Evolutionary conservation across 2,329 filamentous ascomycete genomes (phyloP).

Genomic region (Colletotrichum plurivorum): DNA sequence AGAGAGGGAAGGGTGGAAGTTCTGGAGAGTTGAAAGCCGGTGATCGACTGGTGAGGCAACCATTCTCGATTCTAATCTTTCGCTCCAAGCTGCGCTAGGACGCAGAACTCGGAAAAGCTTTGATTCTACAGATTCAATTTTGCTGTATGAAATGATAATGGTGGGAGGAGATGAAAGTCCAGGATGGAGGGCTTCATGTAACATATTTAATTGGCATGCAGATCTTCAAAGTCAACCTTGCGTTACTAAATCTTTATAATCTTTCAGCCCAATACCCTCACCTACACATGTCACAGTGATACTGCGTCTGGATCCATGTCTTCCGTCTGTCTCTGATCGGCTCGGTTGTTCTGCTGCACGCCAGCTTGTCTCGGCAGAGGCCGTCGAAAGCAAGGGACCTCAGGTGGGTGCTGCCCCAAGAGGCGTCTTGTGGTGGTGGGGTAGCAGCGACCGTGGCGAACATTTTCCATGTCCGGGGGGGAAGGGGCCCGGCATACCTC

Average conservation of each 20-base stretch:
- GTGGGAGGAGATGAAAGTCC: slow-evolving; percentile 16
- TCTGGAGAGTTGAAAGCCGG: slow-evolving; percentile 77
- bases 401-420: neutral
- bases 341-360: neutral
- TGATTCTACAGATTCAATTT: slow-evolving; percentile 12
- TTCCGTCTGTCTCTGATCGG: neutral
- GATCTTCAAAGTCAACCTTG: slow-evolving; percentile 26
- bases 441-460: slow-evolving; percentile 24
- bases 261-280: neutral
- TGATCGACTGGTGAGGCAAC: slow-evolving; percentile 35
- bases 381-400: slow-evolving; percentile 2
- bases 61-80: slow-evolving; percentile 16
- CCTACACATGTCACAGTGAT: neutral
- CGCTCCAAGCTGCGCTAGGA: slow-evolving; percentile 8
- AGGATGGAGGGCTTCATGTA: slow-evolving; percentile 15
- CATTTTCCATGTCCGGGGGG: slow-evolving; percentile 30
- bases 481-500: slow-evolving; percentile 7
- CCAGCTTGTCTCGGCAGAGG: neutral
- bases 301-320: neutral
- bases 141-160: slow-evolving; percentile 34
- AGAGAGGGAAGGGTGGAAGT: slow-evolving; percentile 86
- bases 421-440: slow-evolving; percentile 24
- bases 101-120: slow-evolving; percentile 16
- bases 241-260: slow-evolving; percentile 26
- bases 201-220: slow-evolving; percentile 24